These are phyloP conservation scores for Centrapalus pauciflorus DNA, from an alignment of 129 eudicot genomes.

Conservation along the genomic window DNA sequence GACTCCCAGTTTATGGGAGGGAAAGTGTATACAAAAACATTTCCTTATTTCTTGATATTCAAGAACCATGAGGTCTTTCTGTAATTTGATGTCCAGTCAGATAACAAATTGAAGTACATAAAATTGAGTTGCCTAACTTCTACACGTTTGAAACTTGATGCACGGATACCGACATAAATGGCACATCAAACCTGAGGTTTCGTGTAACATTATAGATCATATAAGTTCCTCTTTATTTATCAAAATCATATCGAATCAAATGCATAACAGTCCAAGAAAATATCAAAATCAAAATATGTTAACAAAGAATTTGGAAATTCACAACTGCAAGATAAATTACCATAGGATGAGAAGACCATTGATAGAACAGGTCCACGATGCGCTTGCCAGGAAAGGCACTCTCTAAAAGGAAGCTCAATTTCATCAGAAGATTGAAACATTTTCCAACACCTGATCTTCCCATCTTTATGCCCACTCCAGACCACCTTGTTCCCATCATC, in stretches of 20 bases:
- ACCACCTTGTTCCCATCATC: slow-evolving; percentile 69
- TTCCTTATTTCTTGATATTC: neutral
- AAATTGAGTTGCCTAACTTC: neutral
- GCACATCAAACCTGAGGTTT: neutral
- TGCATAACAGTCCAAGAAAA: slow-evolving; percentile 1
- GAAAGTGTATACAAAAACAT: neutral
- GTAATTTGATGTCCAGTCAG: neutral
- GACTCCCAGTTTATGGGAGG: neutral
- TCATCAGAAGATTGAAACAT: slow-evolving; percentile 32
- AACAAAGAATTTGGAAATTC: neutral
- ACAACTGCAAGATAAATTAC: slow-evolving; percentile 36
- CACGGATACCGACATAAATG: neutral
- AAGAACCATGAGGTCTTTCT: neutral
- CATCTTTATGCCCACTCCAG: slow-evolving; percentile 97
- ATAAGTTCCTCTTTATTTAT: neutral
- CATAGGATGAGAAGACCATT: slow-evolving; percentile 67
- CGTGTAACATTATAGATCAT: neutral
- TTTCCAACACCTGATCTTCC: slow-evolving; percentile 84
- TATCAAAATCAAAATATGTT: neutral
- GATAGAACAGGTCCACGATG: slow-evolving; percentile 82
- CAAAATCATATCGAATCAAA: neutral
- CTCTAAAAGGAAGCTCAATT: slow-evolving; percentile 32
- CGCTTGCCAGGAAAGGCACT: slow-evolving; percentile 78
- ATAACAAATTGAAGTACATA: neutral
- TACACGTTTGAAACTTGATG: neutral